Base-by-base conservation (phyloP, 2,329 filamentous ascomycete species). In the Lachnellula occidentalis region DNA sequence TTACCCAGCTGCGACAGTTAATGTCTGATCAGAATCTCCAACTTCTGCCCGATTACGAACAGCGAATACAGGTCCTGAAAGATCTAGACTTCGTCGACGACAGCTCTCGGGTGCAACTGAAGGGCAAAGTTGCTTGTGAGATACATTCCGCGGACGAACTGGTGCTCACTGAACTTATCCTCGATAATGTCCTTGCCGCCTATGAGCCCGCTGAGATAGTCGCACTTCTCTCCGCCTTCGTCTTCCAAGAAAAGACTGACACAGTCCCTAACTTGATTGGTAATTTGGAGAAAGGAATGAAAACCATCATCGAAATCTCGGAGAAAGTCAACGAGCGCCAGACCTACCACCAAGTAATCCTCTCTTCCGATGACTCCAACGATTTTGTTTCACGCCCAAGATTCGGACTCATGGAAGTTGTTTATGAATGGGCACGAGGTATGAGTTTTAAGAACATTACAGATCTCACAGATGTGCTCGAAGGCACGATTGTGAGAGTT, bases 371-470 rank as follows among this genome's bases (percentile, higher is more conserved):
- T 53, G 92, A 96, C 68, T 87, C 86, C 55, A 96, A 95, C 66
- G 92, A 97, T 71, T 96, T 96, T 67, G 87, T 89, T 36, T 90
- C 85, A 56, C 81, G 86, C 52, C 90, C 92, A 2, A 82, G 92
- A 9, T 99, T 99, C 69, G 94, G 92, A 1, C 80, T 99, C 53
- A 91, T 96, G 69, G 94, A 99, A 72, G 94, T 99, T 0, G 95
- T 99, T 34, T 96, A 97, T 70, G 94, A 99, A 72, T 99, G 94
- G 94, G 94, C 94, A 9, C 79, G 90, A 48, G 94, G 94, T 24
- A 97, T 97, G 90, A 92, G 89, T 50, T 99, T 99, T 78, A 95
- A 95, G 73, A 92, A 94, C 61, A 99, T 99, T 63, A 97, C 92
- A 0, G 88, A 92, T 62, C 74, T 99, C 68, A 99, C 94, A 7